Base-by-base conservation (phyloP, 192 early-diverging fungal genomes). In the Dimargaris cristalligena region DNA sequence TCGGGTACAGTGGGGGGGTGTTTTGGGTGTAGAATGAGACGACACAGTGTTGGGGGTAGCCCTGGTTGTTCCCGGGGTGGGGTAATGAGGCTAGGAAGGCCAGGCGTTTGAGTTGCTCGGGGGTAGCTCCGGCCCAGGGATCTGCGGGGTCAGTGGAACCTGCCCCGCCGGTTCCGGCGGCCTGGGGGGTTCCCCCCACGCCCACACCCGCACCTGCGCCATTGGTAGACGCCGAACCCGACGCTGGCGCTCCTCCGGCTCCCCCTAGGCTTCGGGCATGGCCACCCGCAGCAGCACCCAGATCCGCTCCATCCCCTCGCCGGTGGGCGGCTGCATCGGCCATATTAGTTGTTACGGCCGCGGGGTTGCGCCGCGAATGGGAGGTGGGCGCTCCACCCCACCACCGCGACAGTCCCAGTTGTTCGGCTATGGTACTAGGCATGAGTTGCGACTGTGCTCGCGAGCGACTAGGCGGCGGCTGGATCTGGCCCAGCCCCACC, bases 21-120 rank as follows among this genome's bases (percentile, higher is more conserved):
- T 56, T 56, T 3, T 56, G 54, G 34, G 54, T 23, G 31, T 56
- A 56, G 29, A 56, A 56, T 13, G 54, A 10, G 9, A 56, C 32
- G 31, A 56, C 16, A 23, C 54, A 56, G 18, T 56, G 54, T 14
- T 56, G 54, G 30, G 54, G 54, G 16, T 28, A 20, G 1, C 54
- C 54, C 18, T 56, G 54, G 54, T 56, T 56, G 29, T 56, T 56
- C 1, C 16, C 31, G 0, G 54, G 54, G 23, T 33, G 30, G 26
- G 54, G 54, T 33, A 56, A 33, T 0, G 54, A 29, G 29, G 30
- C 29, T 9, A 56, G 32, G 23, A 56, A 56, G 20, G 54, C 54
- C 14, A 34, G 20, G 18, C 32, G 54, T 13, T 33, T 11, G 13
- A 29, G 30, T 13, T 56, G 38, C 38, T 41, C 16, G 38, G 38